A percentile compares a stretch with the other conserved stretches of the same genome.
These are phyloP conservation scores for Cladorrhinum samala DNA, from an alignment of 495 filamentous ascomycete genomes.

Conservation along the genomic window DNA sequence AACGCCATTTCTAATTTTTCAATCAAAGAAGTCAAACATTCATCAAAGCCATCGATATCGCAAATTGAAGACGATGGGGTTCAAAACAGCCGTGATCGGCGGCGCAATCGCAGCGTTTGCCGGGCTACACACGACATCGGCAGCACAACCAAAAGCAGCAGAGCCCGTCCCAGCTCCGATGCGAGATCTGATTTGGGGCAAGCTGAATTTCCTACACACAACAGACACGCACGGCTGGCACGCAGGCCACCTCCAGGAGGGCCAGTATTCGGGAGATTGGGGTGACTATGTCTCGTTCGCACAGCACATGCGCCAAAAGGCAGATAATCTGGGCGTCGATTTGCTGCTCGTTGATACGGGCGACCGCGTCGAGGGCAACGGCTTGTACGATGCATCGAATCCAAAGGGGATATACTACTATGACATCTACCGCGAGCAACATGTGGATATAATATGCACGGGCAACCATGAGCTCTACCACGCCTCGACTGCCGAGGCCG, in stretches of 20 bases:
- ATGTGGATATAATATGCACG: slow-evolving; percentile 77
- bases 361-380: slow-evolving; percentile 91
- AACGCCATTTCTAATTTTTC: no score
- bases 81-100: slow-evolving; percentile 14
- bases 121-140: slow-evolving; percentile 22
- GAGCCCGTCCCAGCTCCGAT: slow-evolving; percentile 74
- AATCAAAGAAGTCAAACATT: no score
- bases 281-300: slow-evolving; percentile 96
- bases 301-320: slow-evolving; percentile 67
- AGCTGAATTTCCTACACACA: slow-evolving; percentile 90
- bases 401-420: slow-evolving; percentile 85
- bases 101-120: slow-evolving; percentile 28
- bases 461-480: slow-evolving; percentile 97
- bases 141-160: slow-evolving; percentile 74
- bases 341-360: slow-evolving; percentile 89
- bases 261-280: slow-evolving; percentile 92
- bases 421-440: slow-evolving; percentile 74
- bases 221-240: slow-evolving; percentile 97
- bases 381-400: slow-evolving; percentile 84
- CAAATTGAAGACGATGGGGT: slow-evolving; percentile 4
- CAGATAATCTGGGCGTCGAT: slow-evolving; percentile 72
- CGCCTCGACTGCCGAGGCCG: slow-evolving; percentile 62
- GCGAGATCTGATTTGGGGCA: slow-evolving; percentile 78
- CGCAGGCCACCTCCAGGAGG: slow-evolving; percentile 88
- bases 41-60: background rate